These are phyloP conservation scores for Cutaneotrichosporon cyanovorans DNA, from an alignment of 1,284 basidiomycete genomes.

Conservation along the genomic window DNA sequence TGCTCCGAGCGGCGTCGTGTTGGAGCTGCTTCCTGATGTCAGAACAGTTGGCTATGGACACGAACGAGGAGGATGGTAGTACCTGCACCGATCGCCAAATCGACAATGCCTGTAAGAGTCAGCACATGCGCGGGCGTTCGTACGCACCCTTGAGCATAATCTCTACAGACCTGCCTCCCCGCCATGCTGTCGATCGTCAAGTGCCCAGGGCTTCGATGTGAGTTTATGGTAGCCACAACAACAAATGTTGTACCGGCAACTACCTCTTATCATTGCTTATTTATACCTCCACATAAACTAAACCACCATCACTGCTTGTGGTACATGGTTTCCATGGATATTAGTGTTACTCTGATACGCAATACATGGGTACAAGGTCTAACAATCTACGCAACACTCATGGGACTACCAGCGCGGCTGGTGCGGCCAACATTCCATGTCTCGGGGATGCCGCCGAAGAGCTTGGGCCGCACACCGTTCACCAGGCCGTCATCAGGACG, in stretches of 20 bases:
- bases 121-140: neutral
- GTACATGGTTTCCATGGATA: too few species aligned
- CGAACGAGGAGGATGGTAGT: conserved; percentile 31
- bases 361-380: neutral
- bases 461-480: conserved; percentile 19
- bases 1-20: conserved; percentile 19
- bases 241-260: too few species aligned
- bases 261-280: too few species aligned
- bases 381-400: conserved; percentile 2
- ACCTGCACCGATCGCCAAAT: conserved; percentile 31
- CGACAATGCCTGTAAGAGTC: conserved; percentile 25
- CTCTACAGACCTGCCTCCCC: conserved; percentile 10
- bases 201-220: too few species aligned
- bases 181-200: conserved; percentile 1
- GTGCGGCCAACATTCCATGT: conserved; percentile 18
- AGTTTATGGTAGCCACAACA: too few species aligned
- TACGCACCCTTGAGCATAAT: conserved; percentile 13
- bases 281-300: too few species aligned
- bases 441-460: conserved; percentile 21
- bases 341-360: too few species aligned
- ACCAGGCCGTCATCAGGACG: conserved; percentile 11
- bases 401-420: conserved; percentile 25
- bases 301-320: too few species aligned
- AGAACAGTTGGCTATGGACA: neutral
- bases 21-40: conserved; percentile 9